phyloP scores from a whole-genome alignment of 2,329 filamentous ascomycete genomes.

The Pseudocercospora eumusae region DNA sequence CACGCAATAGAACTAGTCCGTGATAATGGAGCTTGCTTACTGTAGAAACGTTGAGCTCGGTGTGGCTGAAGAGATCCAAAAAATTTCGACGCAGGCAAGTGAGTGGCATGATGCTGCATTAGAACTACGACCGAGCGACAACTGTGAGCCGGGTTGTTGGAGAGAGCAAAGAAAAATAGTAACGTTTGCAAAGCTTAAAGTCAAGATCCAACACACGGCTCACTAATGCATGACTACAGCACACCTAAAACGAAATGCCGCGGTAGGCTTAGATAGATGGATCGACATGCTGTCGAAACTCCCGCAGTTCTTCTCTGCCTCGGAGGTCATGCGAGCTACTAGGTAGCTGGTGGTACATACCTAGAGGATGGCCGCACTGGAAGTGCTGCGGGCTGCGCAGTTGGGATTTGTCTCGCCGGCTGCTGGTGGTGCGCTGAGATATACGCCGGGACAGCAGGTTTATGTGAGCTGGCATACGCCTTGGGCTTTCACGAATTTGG shows the following conservation, averaged over 20 bases:
- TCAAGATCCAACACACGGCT: slow-evolving; percentile 6
- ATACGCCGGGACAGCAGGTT: slow-evolving; percentile 16
- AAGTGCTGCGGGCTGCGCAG: slow-evolving; percentile 19
- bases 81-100: too few relatives aligned
- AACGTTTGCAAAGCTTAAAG: slow-evolving; percentile 5
- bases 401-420: slow-evolving; percentile 16
- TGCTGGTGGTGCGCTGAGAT: background rate
- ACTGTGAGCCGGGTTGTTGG: slow-evolving; percentile 1
- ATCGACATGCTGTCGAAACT: background rate
- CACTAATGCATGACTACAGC: slow-evolving; percentile 6
- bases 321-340: background rate
- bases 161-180: too few relatives aligned
- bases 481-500: slow-evolving; percentile 21
- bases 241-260: slow-evolving; percentile 5
- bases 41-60: too few relatives aligned
- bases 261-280: slow-evolving; percentile 8
- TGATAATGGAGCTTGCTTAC: too few relatives aligned
- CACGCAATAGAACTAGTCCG: too few relatives aligned
- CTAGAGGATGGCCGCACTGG: slow-evolving; percentile 17
- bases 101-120: too few relatives aligned
- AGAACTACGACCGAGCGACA: too few relatives aligned
- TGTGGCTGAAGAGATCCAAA: too few relatives aligned
- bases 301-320: slow-evolving; percentile 5
- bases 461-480: slow-evolving; percentile 26
- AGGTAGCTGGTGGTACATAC: slow-evolving; percentile 5